A percentile compares a stretch with the other conserved stretches of the same genome.
Evolutionary conservation across 2,329 filamentous ascomycete genomes (phyloP).

Genomic region (Fusarium hainanense): DNA sequence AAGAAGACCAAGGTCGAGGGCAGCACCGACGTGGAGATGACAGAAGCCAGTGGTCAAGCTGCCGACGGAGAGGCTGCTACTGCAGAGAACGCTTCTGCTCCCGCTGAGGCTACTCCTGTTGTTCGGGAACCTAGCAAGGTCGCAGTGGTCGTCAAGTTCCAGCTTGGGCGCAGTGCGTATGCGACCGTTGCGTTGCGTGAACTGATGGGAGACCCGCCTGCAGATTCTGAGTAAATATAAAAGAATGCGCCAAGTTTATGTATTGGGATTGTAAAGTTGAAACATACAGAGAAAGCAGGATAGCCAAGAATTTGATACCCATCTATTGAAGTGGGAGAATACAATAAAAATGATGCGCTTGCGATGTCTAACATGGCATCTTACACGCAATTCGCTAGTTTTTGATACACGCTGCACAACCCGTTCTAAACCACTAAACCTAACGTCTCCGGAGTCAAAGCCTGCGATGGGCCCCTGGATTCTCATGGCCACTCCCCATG

Average conservation of each 20-base stretch:
- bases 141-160: constrained; percentile 78
- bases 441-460: constrained; percentile 1
- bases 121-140: constrained; percentile 55
- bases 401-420: constrained; percentile 31
- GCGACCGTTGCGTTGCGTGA: constrained; percentile 86
- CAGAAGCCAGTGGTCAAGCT: constrained; percentile 20
- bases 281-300: constrained; percentile 9
- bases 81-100: constrained; percentile 2
- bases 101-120: constrained; percentile 15
- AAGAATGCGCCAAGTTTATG: background rate
- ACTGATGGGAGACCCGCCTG: constrained; percentile 67
- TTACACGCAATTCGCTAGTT: constrained; percentile 23
- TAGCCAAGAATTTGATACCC: constrained; percentile 42
- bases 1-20: constrained; percentile 47
- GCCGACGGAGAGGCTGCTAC: constrained; percentile 10
- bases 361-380: constrained; percentile 22
- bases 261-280: background rate
- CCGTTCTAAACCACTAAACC: constrained; percentile 5
- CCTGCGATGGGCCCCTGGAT: background rate
- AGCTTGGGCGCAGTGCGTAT: constrained; percentile 83
- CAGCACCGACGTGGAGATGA: constrained; percentile 27
- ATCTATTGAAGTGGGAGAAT: constrained; percentile 38
- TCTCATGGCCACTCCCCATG: constrained; percentile 1
- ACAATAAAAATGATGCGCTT: constrained; percentile 36
- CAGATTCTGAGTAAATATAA: constrained; percentile 29